Evolutionary conservation across 257 asterid genomes (phyloP).

Genomic region (Prunella vulgaris): DNA sequence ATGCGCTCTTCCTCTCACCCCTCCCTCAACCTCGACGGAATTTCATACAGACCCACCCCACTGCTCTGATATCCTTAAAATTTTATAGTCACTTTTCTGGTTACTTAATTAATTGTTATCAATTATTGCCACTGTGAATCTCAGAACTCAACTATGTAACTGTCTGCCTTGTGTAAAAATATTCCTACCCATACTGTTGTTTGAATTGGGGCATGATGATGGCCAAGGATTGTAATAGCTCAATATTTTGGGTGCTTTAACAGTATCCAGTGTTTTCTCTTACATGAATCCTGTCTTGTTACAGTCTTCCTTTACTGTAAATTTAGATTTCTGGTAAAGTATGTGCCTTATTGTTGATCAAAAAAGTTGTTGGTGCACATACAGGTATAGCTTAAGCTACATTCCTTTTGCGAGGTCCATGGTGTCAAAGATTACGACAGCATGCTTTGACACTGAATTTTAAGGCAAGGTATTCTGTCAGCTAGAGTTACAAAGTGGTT

Average conservation of each 20-base stretch:
- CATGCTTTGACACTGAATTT: slow-evolving; percentile 95
- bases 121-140: neutral
- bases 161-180: neutral
- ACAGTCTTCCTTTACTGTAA: neutral
- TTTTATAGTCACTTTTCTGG: neutral
- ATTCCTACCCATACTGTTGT: neutral
- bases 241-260: neutral
- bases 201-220: neutral
- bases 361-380: slow-evolving; percentile 25
- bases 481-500: slow-evolving; percentile 8
- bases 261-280: neutral
- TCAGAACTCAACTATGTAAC: neutral
- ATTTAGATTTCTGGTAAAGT: neutral
- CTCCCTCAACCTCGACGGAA: too few species aligned
- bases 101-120: neutral
- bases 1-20: neutral
- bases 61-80: neutral
- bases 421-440: slow-evolving; percentile 82
- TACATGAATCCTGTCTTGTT: neutral
- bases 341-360: neutral
- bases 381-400: slow-evolving; percentile 98
- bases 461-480: slow-evolving; percentile 24
- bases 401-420: slow-evolving; percentile 93
- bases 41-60: too few species aligned
- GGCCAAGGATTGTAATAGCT: neutral